Percentiles rank a stretch among this genome's conserved stretches.
These are phyloP conservation scores for Bruguiera gymnorhiza DNA, from an alignment of 345 rosid genomes.

Conservation along the genomic window DNA sequence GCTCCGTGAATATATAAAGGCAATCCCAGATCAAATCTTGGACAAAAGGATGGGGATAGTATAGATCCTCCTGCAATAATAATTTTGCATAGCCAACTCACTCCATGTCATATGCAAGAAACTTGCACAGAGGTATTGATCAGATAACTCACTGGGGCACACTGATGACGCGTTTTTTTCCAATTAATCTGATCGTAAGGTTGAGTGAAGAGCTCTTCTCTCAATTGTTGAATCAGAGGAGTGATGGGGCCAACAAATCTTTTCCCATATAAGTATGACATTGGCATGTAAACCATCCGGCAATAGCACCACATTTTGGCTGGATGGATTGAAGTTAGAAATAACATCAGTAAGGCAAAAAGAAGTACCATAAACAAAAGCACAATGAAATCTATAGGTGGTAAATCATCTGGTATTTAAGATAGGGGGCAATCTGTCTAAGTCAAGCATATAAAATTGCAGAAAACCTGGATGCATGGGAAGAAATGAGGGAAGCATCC, in stretches of 20 bases:
- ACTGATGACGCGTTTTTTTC: conserved; percentile 7
- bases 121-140: background rate
- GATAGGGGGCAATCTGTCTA: no score
- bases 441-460: background rate
- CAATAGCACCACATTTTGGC: conserved; percentile 26
- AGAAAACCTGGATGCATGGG: conserved; percentile 16
- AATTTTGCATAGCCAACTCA: background rate
- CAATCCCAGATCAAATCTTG: conserved; percentile 23
- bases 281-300: conserved; percentile 29
- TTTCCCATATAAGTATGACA: conserved; percentile 26
- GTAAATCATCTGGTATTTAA: background rate
- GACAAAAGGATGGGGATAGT: conserved; percentile 15
- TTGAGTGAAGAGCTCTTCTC: conserved; percentile 16
- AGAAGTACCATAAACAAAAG: background rate
- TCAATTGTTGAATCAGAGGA: conserved; percentile 17
- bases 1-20: conserved; percentile 9
- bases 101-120: background rate
- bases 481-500: conserved; percentile 16
- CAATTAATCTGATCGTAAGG: conserved; percentile 15
- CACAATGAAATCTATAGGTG: no score
- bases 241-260: conserved; percentile 22
- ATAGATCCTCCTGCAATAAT: conserved; percentile 14
- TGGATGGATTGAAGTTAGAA: conserved; percentile 5
- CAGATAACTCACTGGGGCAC: conserved; percentile 8
- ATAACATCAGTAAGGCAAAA: background rate